Evolutionary conservation across 768 basidiomycete species (phyloP).

Genomic region (Psilocybe sp.): DNA sequence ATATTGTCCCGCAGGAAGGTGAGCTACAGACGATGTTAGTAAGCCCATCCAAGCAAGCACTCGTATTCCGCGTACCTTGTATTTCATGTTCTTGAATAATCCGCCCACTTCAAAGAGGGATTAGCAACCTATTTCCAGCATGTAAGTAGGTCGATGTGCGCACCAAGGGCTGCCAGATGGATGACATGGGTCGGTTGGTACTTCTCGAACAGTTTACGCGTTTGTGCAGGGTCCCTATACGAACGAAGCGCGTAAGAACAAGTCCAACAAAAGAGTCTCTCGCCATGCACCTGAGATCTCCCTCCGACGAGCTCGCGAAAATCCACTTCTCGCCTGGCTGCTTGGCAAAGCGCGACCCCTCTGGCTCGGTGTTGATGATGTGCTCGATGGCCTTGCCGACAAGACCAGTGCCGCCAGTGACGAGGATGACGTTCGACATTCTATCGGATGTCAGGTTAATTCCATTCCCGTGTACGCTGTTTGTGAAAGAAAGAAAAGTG

Average conservation of each 20-base stretch:
- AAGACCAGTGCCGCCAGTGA: slow-evolving; percentile 84
- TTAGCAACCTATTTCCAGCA: slow-evolving; percentile 5
- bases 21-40: slow-evolving; percentile 41
- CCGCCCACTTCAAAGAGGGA: slow-evolving; percentile 73
- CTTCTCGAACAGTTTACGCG: slow-evolving; percentile 77
- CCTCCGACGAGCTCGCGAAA: slow-evolving; percentile 76
- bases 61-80: slow-evolving; percentile 56
- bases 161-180: slow-evolving; percentile 91
- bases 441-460: background rate
- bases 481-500: background rate
- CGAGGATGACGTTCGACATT: slow-evolving; percentile 58
- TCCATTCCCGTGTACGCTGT: too few relatives aligned
- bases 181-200: slow-evolving; percentile 96
- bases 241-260: background rate
- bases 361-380: slow-evolving; percentile 74
- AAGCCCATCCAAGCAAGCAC: background rate
- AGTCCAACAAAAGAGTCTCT: background rate
- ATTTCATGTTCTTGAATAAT: slow-evolving; percentile 93
- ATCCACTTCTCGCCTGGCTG: slow-evolving; percentile 80
- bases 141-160: slow-evolving; percentile 18
- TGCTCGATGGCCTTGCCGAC: slow-evolving; percentile 84
- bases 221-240: slow-evolving; percentile 66
- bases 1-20: slow-evolving; percentile 94
- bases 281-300: slow-evolving; percentile 68
- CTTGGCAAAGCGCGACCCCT: slow-evolving; percentile 78